Evolutionary conservation across 2,329 filamentous ascomycete species (phyloP).

Genomic region (Ustilaginoidea virens): DNA sequence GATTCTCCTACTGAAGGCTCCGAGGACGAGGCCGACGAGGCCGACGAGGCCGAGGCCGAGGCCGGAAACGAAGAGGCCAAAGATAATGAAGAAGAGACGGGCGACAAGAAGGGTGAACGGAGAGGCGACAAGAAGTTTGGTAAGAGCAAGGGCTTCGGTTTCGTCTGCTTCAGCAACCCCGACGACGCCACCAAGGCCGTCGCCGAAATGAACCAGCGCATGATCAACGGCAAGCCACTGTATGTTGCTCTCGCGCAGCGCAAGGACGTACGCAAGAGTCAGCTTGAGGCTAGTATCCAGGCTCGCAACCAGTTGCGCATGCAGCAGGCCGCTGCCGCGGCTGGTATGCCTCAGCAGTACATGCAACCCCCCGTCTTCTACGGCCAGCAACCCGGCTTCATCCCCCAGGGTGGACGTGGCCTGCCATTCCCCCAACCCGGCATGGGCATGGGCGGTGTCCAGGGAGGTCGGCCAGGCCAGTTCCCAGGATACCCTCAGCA

Average conservation of each 20-base stretch:
- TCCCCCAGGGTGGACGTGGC: constrained; percentile 47
- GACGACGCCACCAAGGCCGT: constrained; percentile 99
- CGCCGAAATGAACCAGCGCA: constrained; percentile 99
- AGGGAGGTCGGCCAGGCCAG: constrained; percentile 71
- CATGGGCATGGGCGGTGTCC: constrained; percentile 54
- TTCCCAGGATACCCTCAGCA: constrained; percentile 78
- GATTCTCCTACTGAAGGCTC: constrained; percentile 48
- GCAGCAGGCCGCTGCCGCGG: constrained; percentile 88
- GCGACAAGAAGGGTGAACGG: constrained; percentile 44
- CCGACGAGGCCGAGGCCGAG: constrained; percentile 35
- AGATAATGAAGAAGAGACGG: constrained; percentile 28
- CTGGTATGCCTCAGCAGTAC: constrained; percentile 74
- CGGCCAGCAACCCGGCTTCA: constrained; percentile 60
- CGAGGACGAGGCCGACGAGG: constrained; percentile 36
- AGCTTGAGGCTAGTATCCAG: constrained; percentile 98
- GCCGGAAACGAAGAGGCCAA: constrained; percentile 29
- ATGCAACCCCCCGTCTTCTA: constrained; percentile 92
- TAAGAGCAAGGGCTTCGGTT: constrained; percentile 99
- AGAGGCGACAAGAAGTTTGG: constrained; percentile 55
- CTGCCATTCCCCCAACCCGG: constrained; percentile 51
- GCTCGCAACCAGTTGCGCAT: constrained; percentile 96
- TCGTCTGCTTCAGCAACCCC: constrained; percentile 99
- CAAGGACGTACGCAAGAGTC: constrained; percentile 98
- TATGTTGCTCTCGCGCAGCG: constrained; percentile 97
- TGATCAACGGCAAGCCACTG: constrained; percentile 91